Evolutionary conservation across 2,329 filamentous ascomycete species (phyloP), one percentile per base, ranked within the genome.

Genomic region (Xylariaceae sp.): DNA sequence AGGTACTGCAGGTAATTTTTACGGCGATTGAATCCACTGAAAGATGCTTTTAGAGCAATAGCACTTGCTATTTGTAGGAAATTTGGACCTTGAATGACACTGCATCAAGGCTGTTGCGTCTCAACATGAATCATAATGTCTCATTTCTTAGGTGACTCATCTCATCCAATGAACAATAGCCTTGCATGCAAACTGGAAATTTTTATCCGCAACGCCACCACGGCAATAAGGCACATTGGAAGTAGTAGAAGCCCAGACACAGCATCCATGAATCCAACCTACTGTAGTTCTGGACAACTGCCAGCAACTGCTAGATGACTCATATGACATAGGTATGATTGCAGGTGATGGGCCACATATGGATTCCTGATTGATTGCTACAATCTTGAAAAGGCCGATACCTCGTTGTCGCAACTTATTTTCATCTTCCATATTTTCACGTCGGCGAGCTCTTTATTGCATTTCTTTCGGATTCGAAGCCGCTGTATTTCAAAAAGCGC

Each of bases 401-500:
- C 9, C 14, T 24, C 26, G 36, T 37, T 26, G 14, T 24, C 31
- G 21, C 43, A 34, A 23, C 21, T 34, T 6, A n/a, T 33, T 47
- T 17, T 26, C 36, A 41, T 16, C 19, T 24, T 44, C 33, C 16
- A 43, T 19, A 41, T 39, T 33, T 43, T 24, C 21, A 6, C 24
- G 14, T 23, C 28, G 19, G 24, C 46, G 31, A 41, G 14, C 28
- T 2, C 7, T 39, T 48, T 45, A n/a, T 65, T 56, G 59, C 33
- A 48, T 64, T 62, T 65, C 34, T 56, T 59, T 66, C 54, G 26
- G 28, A 60, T 59, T 56, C 71, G 61, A 78, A 78, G 76, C 65
- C 76, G 76, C 76, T 78, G 72, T 78, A 78, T 78, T 78, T 78
- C 70, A 74, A 74, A 78, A 77, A 78, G 76, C 76, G 76, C 76